phyloP scores from a whole-genome alignment of 768 basidiomycete genomes.

The Hericium alpestre region DNA sequence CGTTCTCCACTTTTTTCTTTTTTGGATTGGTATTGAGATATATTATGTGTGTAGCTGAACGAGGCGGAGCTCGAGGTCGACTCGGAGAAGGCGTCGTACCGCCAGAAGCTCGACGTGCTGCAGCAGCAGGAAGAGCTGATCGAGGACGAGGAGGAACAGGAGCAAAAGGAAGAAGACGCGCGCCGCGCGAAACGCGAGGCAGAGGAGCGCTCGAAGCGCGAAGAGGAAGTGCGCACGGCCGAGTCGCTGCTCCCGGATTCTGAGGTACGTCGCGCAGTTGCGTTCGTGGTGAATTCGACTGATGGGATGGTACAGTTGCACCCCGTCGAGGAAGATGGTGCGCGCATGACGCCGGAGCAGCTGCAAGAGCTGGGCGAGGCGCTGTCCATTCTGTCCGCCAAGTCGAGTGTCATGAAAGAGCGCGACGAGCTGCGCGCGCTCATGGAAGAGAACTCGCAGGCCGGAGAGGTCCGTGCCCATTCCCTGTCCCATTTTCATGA shows the following conservation, averaged over 20 bases:
- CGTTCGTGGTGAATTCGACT: neutral
- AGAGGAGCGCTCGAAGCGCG: slow-evolving; percentile 45
- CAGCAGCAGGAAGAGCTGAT: slow-evolving; percentile 99
- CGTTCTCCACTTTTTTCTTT: neutral
- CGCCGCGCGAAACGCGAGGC: slow-evolving; percentile 75
- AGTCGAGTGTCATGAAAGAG: slow-evolving; percentile 92
- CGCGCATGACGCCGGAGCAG: slow-evolving; percentile 97
- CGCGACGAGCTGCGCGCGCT: slow-evolving; percentile 80
- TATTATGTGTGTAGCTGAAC: slow-evolving; percentile 53
- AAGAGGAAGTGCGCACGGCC: slow-evolving; percentile 65
- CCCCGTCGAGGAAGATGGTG: slow-evolving; percentile 50
- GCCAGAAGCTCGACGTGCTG: slow-evolving; percentile 95
- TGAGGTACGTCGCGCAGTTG: slow-evolving; percentile 42
- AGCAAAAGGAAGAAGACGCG: slow-evolving; percentile 89
- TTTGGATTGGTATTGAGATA: slow-evolving; percentile 1
- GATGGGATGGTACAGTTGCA: slow-evolving; percentile 34
- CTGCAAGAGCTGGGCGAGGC: slow-evolving; percentile 90
- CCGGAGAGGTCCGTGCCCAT: slow-evolving; percentile 56
- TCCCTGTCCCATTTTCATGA: neutral
- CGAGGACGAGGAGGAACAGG: slow-evolving; percentile 97
- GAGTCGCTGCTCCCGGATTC: slow-evolving; percentile 80
- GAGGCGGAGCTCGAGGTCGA: slow-evolving; percentile 97
- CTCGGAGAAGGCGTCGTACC: slow-evolving; percentile 88
- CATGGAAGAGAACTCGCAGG: slow-evolving; percentile 89
- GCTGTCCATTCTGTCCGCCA: slow-evolving; percentile 81